Percentiles rank a stretch among this genome's conserved stretches.
phyloP scores from a whole-genome alignment of 768 basidiomycete species.

The Leccinellum albellum region DNA sequence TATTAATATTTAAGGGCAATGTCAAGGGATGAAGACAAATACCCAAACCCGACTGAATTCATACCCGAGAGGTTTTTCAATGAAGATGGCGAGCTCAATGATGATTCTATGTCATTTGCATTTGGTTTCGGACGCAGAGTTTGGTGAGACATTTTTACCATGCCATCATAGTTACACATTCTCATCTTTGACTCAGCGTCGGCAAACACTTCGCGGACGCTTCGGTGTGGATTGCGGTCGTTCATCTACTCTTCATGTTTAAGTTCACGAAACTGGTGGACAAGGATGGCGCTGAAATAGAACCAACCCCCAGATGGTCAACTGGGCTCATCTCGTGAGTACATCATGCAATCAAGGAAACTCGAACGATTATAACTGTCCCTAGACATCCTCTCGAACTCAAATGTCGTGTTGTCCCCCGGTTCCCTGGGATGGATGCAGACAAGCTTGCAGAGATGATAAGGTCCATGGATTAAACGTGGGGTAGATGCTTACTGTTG shows the following conservation, averaged over 20 bases:
- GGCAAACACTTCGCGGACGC: slow-evolving; percentile 31
- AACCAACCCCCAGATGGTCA: slow-evolving; percentile 26
- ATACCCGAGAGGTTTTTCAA: slow-evolving; percentile 28
- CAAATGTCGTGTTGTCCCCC: slow-evolving; percentile 26
- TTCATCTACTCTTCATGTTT: slow-evolving; percentile 28
- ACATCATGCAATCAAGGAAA: not conserved
- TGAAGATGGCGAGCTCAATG: slow-evolving; percentile 22
- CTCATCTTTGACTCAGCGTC: slow-evolving; percentile 16
- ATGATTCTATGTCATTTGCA: slow-evolving; percentile 19
- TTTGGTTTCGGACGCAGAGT: slow-evolving; percentile 32
- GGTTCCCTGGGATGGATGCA: slow-evolving; percentile 14
- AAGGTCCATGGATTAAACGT: slow-evolving; percentile 9
- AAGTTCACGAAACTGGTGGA: slow-evolving; percentile 29
- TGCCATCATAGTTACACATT: not conserved
- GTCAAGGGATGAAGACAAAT: slow-evolving; percentile 25
- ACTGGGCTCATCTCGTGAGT: slow-evolving; percentile 29
- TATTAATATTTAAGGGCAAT: slow-evolving; percentile 32
- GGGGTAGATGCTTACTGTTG: not conserved
- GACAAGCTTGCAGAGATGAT: slow-evolving; percentile 16
- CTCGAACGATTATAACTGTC: not conserved
- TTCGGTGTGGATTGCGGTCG: slow-evolving; percentile 31
- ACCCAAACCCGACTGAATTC: slow-evolving; percentile 26
- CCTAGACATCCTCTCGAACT: slow-evolving; percentile 28
- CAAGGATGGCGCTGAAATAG: slow-evolving; percentile 22
- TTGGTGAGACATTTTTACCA: slow-evolving; percentile 13